These are phyloP conservation scores for Dothideomycetes sp. DNA, from an alignment of 2,329 filamentous ascomycete species.

Conservation along the genomic window DNA sequence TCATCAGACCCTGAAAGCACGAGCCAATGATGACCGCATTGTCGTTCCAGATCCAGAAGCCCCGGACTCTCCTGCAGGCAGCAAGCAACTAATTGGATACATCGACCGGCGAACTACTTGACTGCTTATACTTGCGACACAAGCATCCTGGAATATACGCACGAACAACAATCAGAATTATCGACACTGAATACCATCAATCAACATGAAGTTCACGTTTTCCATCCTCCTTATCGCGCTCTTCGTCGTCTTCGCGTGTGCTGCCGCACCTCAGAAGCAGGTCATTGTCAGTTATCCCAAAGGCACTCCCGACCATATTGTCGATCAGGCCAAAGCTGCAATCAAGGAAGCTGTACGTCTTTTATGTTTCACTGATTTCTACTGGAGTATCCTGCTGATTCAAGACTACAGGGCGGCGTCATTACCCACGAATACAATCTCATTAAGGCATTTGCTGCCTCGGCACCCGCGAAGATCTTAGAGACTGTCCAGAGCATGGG, in stretches of 20 bases:
- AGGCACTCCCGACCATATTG: slow-evolving; percentile 53
- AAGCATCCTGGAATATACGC: too few species aligned
- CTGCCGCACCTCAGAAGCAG: slow-evolving; percentile 50
- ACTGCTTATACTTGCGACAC: too few species aligned
- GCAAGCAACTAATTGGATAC: too few species aligned
- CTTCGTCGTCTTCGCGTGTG: slow-evolving; percentile 50
- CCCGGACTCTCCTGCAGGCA: too few species aligned
- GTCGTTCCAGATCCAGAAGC: too few species aligned
- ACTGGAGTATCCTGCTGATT: slow-evolving; percentile 1
- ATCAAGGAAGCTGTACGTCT: slow-evolving; percentile 51
- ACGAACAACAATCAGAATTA: too few species aligned
- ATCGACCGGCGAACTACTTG: too few species aligned
- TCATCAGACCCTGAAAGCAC: not conserved
- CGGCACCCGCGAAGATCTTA: slow-evolving; percentile 58
- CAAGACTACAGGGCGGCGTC: slow-evolving; percentile 44
- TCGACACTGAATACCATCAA: not conserved
- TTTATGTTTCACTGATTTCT: not conserved
- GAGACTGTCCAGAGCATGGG: slow-evolving; percentile 54
- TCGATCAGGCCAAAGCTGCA: slow-evolving; percentile 60
- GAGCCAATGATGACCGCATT: not conserved
- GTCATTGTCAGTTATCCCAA: slow-evolving; percentile 71
- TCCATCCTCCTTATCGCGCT: slow-evolving; percentile 20
- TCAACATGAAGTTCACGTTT: slow-evolving; percentile 19
- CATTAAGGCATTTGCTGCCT: slow-evolving; percentile 30
- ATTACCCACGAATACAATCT: slow-evolving; percentile 54